Percentiles rank a stretch among this genome's conserved stretches.
phyloP scores from a whole-genome alignment of 208 protist species.

The Trichomonas vaginalis region DNA sequence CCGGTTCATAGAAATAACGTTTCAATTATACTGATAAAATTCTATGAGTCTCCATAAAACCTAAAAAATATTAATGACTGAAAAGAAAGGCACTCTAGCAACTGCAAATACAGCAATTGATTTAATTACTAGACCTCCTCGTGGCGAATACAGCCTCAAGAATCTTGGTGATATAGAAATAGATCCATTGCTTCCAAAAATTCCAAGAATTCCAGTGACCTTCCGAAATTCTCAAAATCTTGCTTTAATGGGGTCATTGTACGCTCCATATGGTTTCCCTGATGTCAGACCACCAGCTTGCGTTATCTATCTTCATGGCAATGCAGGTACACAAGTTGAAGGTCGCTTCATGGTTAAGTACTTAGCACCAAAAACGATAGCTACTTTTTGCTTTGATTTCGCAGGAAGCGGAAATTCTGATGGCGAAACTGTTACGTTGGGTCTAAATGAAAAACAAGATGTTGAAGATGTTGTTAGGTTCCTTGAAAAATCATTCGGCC shows the following conservation, averaged over 20 bases:
- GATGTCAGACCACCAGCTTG: too few relatives aligned
- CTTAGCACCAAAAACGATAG: not conserved
- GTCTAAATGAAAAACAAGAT: not conserved
- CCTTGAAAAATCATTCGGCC: not conserved
- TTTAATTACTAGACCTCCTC: not conserved
- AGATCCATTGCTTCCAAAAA: not conserved
- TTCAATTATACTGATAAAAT: not conserved
- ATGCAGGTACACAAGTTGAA: not conserved
- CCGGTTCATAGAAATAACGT: not conserved
- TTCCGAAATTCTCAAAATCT: not conserved
- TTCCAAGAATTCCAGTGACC: not conserved
- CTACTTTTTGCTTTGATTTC: not conserved
- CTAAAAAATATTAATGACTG: not conserved
- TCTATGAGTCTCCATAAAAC: not conserved
- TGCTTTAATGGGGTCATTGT: not conserved
- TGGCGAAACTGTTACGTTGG: not conserved
- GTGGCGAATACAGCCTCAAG: not conserved
- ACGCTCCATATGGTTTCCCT: not conserved
- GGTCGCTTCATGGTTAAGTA: not conserved
- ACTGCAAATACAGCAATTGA: not conserved
- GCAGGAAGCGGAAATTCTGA: not conserved
- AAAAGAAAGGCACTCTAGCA: not conserved
- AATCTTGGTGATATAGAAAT: not conserved
- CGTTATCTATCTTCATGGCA: not conserved
- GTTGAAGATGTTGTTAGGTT: not conserved